Conservation (phyloP, 2,329 filamentous ascomycete genomes). For the Blastomyces silverae region DNA sequence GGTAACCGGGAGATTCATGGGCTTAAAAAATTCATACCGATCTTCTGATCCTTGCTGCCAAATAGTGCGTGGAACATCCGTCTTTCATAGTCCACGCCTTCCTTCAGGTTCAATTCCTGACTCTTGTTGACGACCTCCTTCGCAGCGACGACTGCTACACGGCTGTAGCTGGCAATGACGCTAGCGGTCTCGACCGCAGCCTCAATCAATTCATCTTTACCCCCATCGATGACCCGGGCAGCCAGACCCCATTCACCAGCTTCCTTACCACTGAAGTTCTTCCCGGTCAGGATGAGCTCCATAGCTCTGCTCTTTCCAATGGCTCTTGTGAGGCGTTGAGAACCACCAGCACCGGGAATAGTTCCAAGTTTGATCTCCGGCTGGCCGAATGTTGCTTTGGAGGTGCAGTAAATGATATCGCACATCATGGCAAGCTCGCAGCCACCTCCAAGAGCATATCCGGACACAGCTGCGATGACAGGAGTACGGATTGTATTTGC, state of each 20-base stretch:
- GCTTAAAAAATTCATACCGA: conserved; percentile 50
- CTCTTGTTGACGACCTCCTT: conserved; percentile 99
- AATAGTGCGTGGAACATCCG: conserved; percentile 89
- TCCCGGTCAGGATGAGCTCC: conserved; percentile 84
- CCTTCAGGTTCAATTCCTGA: conserved; percentile 77
- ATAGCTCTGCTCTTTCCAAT: conserved; percentile 81
- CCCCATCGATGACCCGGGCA: conserved; percentile 66
- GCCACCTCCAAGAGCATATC: conserved; percentile 87
- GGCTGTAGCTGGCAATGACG: conserved; percentile 79
- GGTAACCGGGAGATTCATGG: neutral
- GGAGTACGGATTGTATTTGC: conserved; percentile 84
- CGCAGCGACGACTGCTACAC: conserved; percentile 76
- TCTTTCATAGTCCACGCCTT: conserved; percentile 92
- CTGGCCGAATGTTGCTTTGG: conserved; percentile 84
- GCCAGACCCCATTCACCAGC: conserved; percentile 88
- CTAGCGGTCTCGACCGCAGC: conserved; percentile 75
- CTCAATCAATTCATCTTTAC: conserved; percentile 73
- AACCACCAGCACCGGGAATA: conserved; percentile 86
- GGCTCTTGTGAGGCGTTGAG: conserved; percentile 76
- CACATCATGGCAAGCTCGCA: conserved; percentile 98
- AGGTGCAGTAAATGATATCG: conserved; percentile 86
- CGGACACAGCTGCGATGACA: conserved; percentile 87
- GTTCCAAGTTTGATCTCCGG: conserved; percentile 94
- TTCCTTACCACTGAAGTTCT: conserved; percentile 73
- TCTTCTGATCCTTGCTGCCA: conserved; percentile 93